Conservation (phyloP, 1,139 yeast species). For the Pichia sp. region DNA sequence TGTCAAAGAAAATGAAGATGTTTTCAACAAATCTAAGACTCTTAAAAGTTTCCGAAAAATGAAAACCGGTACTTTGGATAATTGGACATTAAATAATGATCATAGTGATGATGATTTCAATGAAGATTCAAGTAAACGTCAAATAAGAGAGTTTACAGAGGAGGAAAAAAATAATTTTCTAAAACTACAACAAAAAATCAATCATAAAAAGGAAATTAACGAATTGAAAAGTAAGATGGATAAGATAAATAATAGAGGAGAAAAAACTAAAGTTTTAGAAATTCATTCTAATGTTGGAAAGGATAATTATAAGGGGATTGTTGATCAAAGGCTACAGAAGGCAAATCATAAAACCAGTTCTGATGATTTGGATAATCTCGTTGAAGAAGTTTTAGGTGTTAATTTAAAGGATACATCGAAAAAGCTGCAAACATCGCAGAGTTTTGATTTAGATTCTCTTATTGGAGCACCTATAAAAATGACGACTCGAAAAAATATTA, state of each 20-base stretch:
- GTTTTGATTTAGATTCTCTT: slow-evolving; percentile 10
- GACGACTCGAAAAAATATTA: too few relatives aligned
- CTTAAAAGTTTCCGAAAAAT: slow-evolving; percentile 4
- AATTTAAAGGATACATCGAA: slow-evolving; percentile 4
- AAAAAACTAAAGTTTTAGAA: slow-evolving; percentile 17
- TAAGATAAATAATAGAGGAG: slow-evolving; percentile 12
- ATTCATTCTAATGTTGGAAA: slow-evolving; percentile 16
- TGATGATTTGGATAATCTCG: slow-evolving; percentile 19
- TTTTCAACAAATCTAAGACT: neutral
- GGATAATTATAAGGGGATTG: slow-evolving; percentile 18
- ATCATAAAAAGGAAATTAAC: slow-evolving; percentile 14
- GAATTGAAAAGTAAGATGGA: slow-evolving; percentile 15
- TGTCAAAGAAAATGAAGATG: slow-evolving; percentile 3
- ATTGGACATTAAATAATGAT: slow-evolving; percentile 2
- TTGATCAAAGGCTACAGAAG: slow-evolving; percentile 12
- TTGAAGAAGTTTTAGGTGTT: slow-evolving; percentile 16
- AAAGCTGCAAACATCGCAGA: neutral
- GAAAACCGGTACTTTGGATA: slow-evolving; percentile 7
- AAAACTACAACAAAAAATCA: slow-evolving; percentile 18
- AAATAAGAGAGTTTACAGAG: slow-evolving; percentile 17
- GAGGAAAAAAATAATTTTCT: slow-evolving; percentile 21
- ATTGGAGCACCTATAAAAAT: too few relatives aligned
- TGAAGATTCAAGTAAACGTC: slow-evolving; percentile 8
- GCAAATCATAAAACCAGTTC: slow-evolving; percentile 10
- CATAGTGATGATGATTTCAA: slow-evolving; percentile 3